Conservation (phyloP, 2,329 filamentous ascomycete genomes). For the Delphinella strobiligena region DNA sequence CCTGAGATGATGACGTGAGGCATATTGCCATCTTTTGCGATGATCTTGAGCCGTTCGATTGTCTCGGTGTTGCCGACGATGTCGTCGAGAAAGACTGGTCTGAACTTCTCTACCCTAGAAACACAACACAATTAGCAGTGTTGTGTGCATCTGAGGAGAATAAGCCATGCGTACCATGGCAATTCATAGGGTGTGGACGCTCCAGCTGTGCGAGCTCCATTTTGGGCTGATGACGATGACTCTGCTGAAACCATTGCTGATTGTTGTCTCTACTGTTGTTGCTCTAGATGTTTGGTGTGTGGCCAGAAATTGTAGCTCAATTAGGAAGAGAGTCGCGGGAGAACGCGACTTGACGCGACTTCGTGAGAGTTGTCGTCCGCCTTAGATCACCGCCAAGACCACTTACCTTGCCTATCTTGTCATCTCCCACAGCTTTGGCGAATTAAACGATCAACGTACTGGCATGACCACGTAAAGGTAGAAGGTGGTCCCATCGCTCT, state of each 20-base stretch:
- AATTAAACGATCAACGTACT: no score
- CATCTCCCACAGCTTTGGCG: neutral
- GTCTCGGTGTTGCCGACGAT: slow-evolving; percentile 97
- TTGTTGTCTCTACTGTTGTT: slow-evolving; percentile 2
- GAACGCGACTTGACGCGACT: neutral
- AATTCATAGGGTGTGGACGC: slow-evolving; percentile 53
- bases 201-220: slow-evolving; percentile 30
- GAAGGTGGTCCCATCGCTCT: no score
- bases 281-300: neutral
- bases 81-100: slow-evolving; percentile 88
- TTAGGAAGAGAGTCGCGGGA: neutral
- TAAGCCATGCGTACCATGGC: slow-evolving; percentile 65
- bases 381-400: slow-evolving; percentile 3
- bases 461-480: no score
- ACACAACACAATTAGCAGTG: neutral
- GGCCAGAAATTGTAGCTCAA: neutral
- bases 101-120: slow-evolving; percentile 91
- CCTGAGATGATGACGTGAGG: slow-evolving; percentile 98
- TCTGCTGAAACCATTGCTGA: slow-evolving; percentile 33
- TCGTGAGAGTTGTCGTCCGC: slow-evolving; percentile 5
- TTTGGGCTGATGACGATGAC: slow-evolving; percentile 24
- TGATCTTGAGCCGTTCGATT: slow-evolving; percentile 93
- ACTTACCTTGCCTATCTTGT: neutral
- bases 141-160: neutral
- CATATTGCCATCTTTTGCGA: slow-evolving; percentile 98